phyloP scores from a whole-genome alignment of 805 yeast species.

The Candida manassasensis region DNA sequence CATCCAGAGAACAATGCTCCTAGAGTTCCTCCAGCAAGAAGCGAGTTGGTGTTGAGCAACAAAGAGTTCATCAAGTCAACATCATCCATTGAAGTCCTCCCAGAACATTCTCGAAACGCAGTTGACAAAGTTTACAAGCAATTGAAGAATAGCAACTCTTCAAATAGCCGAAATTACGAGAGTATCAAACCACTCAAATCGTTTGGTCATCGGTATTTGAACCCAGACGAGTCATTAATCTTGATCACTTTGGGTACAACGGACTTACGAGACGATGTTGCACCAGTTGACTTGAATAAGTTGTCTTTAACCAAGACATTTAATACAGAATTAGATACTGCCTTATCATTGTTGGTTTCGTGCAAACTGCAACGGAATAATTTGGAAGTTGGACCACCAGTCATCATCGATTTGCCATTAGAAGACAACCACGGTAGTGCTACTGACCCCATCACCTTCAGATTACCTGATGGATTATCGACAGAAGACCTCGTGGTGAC shows the following conservation, averaged over 20 bases:
- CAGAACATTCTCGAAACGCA: conserved; percentile 27
- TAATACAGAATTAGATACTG: conserved; percentile 84
- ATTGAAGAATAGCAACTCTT: conserved; percentile 23
- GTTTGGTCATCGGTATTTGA: conserved; percentile 77
- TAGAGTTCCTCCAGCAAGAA: conserved; percentile 15
- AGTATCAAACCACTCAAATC: conserved; percentile 61
- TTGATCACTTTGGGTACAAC: conserved; percentile 83
- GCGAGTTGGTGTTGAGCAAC: conserved; percentile 7
- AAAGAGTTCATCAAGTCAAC: conserved; percentile 14
- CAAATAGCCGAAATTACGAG: conserved; percentile 13
- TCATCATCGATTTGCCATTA: conserved; percentile 71
- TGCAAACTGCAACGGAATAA: conserved; percentile 28
- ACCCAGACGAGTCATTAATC: conserved; percentile 61
- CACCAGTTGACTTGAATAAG: conserved; percentile 63
- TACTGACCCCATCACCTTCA: conserved; percentile 74
- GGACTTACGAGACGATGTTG: conserved; percentile 56
- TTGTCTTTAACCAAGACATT: conserved; percentile 75
- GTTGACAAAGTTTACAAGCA: conserved; percentile 37
- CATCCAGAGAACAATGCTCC: conserved; percentile 31
- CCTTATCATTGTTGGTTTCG: conserved; percentile 65
- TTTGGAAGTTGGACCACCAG: conserved; percentile 47
- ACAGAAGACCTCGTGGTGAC: conserved; percentile 55
- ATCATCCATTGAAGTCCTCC: conserved; percentile 34
- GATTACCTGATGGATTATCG: conserved; percentile 41
- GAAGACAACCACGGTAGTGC: conserved; percentile 70